Base-by-base conservation (phyloP, 179 eudicot genomes). In the Gypsophila paniculata region DNA sequence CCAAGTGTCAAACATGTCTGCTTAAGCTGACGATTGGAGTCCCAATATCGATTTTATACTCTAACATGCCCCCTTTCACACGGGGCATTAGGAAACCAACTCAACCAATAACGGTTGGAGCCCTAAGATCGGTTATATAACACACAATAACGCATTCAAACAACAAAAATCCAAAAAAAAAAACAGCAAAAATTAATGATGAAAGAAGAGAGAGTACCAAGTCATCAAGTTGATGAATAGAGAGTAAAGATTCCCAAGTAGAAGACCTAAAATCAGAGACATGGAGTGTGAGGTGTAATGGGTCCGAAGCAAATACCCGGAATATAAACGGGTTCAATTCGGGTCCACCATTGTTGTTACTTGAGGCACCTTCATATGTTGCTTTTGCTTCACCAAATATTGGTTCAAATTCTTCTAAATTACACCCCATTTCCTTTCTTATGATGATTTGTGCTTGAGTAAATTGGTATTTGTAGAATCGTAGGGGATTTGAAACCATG, bases 181-280 rank as follows among this genome's bases (percentile, higher is more conserved):
- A 23, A 18, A 63, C 0, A 8, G n/a, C 26, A 22, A 14, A 9
- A 13, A n/a, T n/a, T n/a, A n/a, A 26, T 8, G 34, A 10, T 53
- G 11, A 46, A 39, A n/a, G 32, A 54, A 8, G 25, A 23, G 48
- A 29, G 6, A 49, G n/a, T 72, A 90, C 96, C 96, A 90, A 67
- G 79, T 90, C 91, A 61, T 90, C 91, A 13, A 90, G 90, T 58
- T 89, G 85, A 51, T 70, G 77, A 61, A 78, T 54, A 2, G 96
- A 85, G 8, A 75, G 85, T 71, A 67, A 23, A 72, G 84, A 82
- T 68, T 79, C 84, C 77, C 82, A 89, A 59, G 90, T 85, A 70
- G 61, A 69, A 71, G 81, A 79, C 12, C 81, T 78, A 72, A 89
- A 90, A 77, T 89, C 90, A 66, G 93, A 83, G 69, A 75, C 86